Evolutionary conservation across 2,329 filamentous ascomycete genomes (phyloP).

Genomic region (Cercospora beticola): DNA sequence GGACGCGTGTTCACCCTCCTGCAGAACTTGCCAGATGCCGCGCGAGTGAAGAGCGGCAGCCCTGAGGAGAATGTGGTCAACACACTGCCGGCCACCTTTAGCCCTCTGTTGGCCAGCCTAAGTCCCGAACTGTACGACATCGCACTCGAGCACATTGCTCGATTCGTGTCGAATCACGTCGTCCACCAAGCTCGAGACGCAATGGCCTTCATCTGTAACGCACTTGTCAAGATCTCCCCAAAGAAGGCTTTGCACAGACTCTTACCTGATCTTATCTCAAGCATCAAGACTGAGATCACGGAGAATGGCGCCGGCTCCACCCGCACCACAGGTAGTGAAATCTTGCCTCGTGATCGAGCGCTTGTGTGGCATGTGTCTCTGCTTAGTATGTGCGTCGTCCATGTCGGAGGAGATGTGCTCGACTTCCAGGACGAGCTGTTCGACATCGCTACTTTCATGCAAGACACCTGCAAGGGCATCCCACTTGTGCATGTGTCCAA

Average conservation of each 20-base stretch:
- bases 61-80: conserved; percentile 98
- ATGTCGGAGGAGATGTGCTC: conserved; percentile 86
- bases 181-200: conserved; percentile 96
- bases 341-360: conserved; percentile 85
- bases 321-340: conserved; percentile 87
- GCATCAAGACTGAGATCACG: conserved; percentile 94
- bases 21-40: conserved; percentile 90
- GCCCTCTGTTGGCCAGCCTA: conserved; percentile 83
- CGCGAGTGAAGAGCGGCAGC: conserved; percentile 81
- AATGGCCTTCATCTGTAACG: conserved; percentile 98
- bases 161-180: conserved; percentile 89
- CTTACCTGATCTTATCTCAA: conserved; percentile 83
- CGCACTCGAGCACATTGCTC: conserved; percentile 84
- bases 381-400: conserved; percentile 96
- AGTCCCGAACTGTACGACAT: conserved; percentile 93
- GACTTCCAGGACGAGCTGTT: conserved; percentile 87
- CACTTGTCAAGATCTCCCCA: conserved; percentile 91
- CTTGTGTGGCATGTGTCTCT: conserved; percentile 97
- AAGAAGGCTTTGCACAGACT: conserved; percentile 90
- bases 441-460: conserved; percentile 92
- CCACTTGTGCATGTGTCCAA: conserved; percentile 96
- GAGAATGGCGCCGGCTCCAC: conserved; percentile 95
- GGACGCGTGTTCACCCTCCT: conserved; percentile 93
- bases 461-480: conserved; percentile 88
- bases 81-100: conserved; percentile 85